Percentiles rank a stretch among this genome's conserved stretches.
phyloP scores from a whole-genome alignment of 192 early-diverging fungal species.

The Coemansia sp. region DNA sequence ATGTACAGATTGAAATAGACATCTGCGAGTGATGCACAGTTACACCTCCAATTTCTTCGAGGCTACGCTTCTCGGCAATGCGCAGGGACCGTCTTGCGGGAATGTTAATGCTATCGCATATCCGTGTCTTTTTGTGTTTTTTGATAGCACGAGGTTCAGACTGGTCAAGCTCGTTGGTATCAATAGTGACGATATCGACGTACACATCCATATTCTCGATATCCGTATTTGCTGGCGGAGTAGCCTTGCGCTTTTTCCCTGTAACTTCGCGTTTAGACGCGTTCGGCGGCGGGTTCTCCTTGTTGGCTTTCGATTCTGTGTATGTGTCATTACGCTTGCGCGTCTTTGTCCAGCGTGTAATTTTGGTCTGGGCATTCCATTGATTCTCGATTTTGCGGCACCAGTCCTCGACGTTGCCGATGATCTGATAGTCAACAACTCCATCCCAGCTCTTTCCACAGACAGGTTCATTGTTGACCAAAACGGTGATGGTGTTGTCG shows the following conservation, averaged over 20 bases:
- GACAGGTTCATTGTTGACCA: constrained; percentile 52
- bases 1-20: constrained; percentile 27
- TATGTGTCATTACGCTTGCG: constrained; percentile 13
- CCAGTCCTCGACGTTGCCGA: constrained; percentile 51
- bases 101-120: background rate
- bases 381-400: constrained; percentile 33
- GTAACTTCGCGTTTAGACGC: background rate
- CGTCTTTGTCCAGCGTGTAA: constrained; percentile 39
- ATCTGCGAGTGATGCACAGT: background rate
- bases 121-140: constrained; percentile 3
- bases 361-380: constrained; percentile 44
- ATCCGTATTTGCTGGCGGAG: background rate
- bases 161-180: background rate
- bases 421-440: constrained; percentile 46
- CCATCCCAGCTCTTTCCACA: constrained; percentile 49
- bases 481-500: constrained; percentile 19
- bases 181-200: background rate
- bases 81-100: constrained; percentile 20
- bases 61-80: constrained; percentile 20
- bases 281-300: background rate
- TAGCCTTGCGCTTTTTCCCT: constrained; percentile 12
- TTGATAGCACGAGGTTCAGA: background rate
- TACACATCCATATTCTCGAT: background rate
- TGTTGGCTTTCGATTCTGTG: constrained; percentile 7
- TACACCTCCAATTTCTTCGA: background rate